Base-by-base conservation (phyloP, 1,284 basidiomycete genomes). In the Leccinum fallax region DNA sequence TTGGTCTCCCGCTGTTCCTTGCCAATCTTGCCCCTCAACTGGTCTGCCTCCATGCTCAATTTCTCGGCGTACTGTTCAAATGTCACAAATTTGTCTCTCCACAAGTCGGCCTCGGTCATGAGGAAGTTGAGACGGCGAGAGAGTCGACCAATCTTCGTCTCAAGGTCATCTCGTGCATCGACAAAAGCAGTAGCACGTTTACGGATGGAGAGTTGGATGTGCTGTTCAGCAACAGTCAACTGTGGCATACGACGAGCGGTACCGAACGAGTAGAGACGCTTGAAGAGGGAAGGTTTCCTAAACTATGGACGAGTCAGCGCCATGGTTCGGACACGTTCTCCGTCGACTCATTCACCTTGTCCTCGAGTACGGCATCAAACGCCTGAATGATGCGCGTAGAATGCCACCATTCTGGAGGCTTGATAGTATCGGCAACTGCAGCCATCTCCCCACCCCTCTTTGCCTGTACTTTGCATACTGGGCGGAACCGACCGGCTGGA, bases 11-110 rank as follows among this genome's bases (percentile, higher is more conserved):
- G 80, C 74, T 95, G 92, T 76, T 95, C 93, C 78, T 91, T 93
- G 74, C 90, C 91, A 71, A 95, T 92, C 79, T 94, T 94, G 49
- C 84, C 74, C 60, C 93, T 81, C 62, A 95, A 78, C 61, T 94
- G 93, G 54, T 84, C 86, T 32, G 93, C 93, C 76, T 95, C 93
- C 26, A 82, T 84, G 69, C 92, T 93, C 53, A 95, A 80, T 73
- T 93, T 93, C 79, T 95, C 93, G n/a, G 93, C 93, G 69, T 95
- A 93, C 76, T 91, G 88, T 75, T 95, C 93, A 67, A 95, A 95
- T 28, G 92, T 92, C 49, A 94, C 91, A 69, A 95, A 95, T 75
- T 95, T 95, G 78, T 93, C 92, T 64, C 93, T 81, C 93, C 93
- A 95, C 51, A 95, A 79, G 72, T 95, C 93, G 15, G 87, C 88